phyloP scores from a whole-genome alignment of 768 basidiomycete species.

The Baorangia bicolor region DNA sequence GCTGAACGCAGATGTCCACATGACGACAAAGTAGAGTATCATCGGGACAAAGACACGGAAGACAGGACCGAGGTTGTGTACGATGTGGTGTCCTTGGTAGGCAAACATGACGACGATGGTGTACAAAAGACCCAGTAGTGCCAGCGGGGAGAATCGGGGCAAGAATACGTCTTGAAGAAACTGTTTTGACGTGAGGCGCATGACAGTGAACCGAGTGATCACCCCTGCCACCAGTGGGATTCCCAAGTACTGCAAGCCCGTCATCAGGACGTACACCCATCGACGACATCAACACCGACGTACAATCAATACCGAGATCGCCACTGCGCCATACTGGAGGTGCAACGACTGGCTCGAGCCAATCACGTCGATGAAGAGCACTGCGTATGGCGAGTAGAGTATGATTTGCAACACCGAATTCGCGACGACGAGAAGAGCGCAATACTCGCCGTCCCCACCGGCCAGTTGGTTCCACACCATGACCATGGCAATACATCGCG shows the following conservation, averaged over 20 bases:
- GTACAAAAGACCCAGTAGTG: conserved; percentile 76
- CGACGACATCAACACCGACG: conserved; percentile 27
- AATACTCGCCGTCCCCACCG: conserved; percentile 65
- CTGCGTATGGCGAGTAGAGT: conserved; percentile 62
- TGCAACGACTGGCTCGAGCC: conserved; percentile 43
- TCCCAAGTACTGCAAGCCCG: conserved; percentile 63
- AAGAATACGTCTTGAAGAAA: conserved; percentile 61
- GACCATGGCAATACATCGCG: conserved; percentile 56
- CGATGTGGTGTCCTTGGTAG: conserved; percentile 60
- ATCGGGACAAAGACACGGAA: no score
- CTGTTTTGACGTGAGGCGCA: conserved; percentile 41
- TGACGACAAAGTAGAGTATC: conserved; percentile 77
- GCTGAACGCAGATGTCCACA: conserved; percentile 66
- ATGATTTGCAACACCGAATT: conserved; percentile 79
- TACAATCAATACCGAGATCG: conserved; percentile 70
- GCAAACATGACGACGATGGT: conserved; percentile 78
- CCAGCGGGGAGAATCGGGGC: conserved; percentile 63
- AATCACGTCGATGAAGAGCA: conserved; percentile 76
- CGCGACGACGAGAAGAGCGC: conserved; percentile 78
- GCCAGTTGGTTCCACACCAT: conserved; percentile 82
- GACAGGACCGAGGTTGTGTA: no score
- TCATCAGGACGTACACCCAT: not conserved
- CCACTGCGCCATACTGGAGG: conserved; percentile 57
- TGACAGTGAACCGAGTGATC: conserved; percentile 59
- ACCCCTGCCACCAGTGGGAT: conserved; percentile 75